A percentile compares a stretch with the other conserved stretches of the same genome.
Evolutionary conservation across 2,329 filamentous ascomycete species (phyloP).

Genomic region (Aureobasidium zeae): DNA sequence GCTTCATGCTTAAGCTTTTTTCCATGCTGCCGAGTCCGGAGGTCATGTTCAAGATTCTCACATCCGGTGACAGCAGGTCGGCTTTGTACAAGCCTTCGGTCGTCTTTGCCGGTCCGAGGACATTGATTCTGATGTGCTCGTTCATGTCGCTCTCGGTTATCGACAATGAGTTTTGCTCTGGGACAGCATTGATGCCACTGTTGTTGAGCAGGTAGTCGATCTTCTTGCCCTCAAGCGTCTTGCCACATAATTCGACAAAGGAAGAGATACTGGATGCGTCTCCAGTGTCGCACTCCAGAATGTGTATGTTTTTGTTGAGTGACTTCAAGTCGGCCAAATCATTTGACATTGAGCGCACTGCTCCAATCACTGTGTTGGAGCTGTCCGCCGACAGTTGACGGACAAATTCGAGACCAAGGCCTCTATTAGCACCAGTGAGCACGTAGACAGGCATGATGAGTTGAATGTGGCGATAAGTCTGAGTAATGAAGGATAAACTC

Average conservation of each 20-base stretch:
- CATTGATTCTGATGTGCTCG: slow-evolving; percentile 38
- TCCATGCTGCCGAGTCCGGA: slow-evolving; percentile 28
- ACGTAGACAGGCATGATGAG: slow-evolving; percentile 27
- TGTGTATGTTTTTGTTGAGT: slow-evolving; percentile 29
- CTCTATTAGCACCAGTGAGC: slow-evolving; percentile 30
- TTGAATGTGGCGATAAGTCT: background rate
- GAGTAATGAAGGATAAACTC: background rate
- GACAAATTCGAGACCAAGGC: slow-evolving; percentile 31
- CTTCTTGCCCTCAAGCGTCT: slow-evolving; percentile 27
- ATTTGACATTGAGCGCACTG: slow-evolving; percentile 28
- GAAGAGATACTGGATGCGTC: slow-evolving; percentile 29
- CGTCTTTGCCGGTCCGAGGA: slow-evolving; percentile 40
- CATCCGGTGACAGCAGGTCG: slow-evolving; percentile 25
- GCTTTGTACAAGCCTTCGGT: slow-evolving; percentile 30
- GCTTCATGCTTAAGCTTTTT: slow-evolving; percentile 23
- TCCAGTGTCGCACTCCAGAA: slow-evolving; percentile 35
- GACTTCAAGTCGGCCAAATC: slow-evolving; percentile 26
- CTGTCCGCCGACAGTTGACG: slow-evolving; percentile 21
- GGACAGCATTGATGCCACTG: slow-evolving; percentile 34
- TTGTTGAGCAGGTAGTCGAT: slow-evolving; percentile 37
- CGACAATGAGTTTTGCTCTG: slow-evolving; percentile 31
- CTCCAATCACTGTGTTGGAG: slow-evolving; percentile 33
- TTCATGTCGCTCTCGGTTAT: slow-evolving; percentile 31
- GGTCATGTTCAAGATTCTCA: slow-evolving; percentile 30
- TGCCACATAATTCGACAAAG: slow-evolving; percentile 28